A percentile compares a stretch with the other conserved stretches of the same genome.
Conservation (phyloP, 192 early-diverging fungal species). For the Umbelopsis ramanniana region DNA sequence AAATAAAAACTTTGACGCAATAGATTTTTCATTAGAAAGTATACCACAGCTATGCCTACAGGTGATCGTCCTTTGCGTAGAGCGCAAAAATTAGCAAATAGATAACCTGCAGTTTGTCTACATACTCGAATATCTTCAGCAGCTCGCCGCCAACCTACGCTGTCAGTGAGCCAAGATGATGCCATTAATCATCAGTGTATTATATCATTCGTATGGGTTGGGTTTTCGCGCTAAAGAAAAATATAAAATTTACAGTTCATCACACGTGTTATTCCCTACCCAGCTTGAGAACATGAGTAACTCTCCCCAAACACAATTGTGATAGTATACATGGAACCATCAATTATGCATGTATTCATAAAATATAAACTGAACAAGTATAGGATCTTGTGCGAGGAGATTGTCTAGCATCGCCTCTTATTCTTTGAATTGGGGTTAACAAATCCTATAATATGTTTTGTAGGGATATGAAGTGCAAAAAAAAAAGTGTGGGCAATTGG, state of each 20-base stretch:
- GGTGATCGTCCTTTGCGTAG: no score
- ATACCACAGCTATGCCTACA: no score
- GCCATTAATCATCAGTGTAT: no score
- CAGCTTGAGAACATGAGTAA: background rate
- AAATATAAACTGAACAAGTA: background rate
- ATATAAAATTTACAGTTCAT: background rate
- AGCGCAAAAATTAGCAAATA: no score
- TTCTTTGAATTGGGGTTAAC: background rate
- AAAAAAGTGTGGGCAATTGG: background rate
- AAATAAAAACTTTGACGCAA: no score
- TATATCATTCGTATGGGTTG: no score
- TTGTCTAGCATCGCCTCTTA: conserved; percentile 19
- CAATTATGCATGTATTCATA: background rate
- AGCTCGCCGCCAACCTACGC: no score
- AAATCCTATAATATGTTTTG: background rate
- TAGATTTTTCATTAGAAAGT: no score
- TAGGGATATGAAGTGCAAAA: background rate
- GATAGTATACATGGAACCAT: background rate
- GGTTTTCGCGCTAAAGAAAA: no score
- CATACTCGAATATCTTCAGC: no score
- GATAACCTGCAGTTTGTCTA: no score
- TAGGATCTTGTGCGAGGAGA: conserved; percentile 10
- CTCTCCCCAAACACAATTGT: background rate
- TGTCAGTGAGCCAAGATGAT: no score
- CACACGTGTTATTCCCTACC: background rate